Percentiles rank a stretch among this genome's conserved stretches.
Evolutionary conservation across 2,329 filamentous ascomycete species (phyloP).

Genomic region (Fusarium verticillioides): DNA sequence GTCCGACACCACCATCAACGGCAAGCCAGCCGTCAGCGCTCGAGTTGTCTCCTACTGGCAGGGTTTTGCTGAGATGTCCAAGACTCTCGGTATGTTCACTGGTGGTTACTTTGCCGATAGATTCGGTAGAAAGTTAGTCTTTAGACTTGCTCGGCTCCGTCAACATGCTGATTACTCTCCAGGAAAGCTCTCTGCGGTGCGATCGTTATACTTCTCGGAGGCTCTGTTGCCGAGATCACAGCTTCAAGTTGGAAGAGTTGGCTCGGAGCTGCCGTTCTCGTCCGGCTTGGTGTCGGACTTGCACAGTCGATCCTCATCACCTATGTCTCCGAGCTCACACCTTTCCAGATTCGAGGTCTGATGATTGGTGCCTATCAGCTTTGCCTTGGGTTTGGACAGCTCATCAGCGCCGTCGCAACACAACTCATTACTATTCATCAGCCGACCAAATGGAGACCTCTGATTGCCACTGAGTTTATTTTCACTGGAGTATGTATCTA

Average conservation of each 20-base stretch:
- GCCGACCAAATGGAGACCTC: background rate
- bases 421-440: background rate
- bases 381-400: background rate
- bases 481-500: background rate
- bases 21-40: constrained; percentile 16
- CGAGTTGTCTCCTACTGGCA: constrained; percentile 24
- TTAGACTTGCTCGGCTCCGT: too few relatives aligned
- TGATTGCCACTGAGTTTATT: background rate
- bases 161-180: background rate
- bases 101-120: background rate
- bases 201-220: background rate
- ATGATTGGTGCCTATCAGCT: constrained; percentile 24
- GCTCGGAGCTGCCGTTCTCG: background rate
- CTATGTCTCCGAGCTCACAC: constrained; percentile 15
- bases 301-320: constrained; percentile 19
- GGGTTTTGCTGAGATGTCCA: constrained; percentile 22
- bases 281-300: background rate
- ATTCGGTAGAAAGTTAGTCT: background rate
- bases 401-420: background rate
- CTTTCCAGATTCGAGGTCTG: constrained; percentile 21
- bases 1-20: constrained; percentile 9
- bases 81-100: background rate
- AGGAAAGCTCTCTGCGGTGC: background rate
- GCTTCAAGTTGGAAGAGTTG: background rate
- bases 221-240: background rate